These are phyloP conservation scores for Bisporella sp. DNA, from an alignment of 2,329 filamentous ascomycete species.

Conservation along the genomic window DNA sequence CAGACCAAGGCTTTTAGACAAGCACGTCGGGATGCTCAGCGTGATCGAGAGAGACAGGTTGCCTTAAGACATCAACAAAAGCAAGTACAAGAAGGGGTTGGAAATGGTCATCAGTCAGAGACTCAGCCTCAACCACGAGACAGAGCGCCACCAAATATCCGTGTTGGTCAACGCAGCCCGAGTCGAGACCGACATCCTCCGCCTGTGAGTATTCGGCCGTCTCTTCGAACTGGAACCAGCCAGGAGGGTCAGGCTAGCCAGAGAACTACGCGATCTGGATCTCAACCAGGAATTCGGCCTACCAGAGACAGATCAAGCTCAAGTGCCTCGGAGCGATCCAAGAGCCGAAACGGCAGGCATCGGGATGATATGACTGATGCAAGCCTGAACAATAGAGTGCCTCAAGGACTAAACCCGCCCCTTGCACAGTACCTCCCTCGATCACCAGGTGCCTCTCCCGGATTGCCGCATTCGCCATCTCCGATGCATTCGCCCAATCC, in stretches of 20 bases:
- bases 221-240: constrained; percentile 13
- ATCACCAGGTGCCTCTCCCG: constrained; percentile 15
- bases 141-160: constrained; percentile 14
- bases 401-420: constrained; percentile 20
- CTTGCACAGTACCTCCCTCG: constrained; percentile 14
- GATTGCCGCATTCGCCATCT: constrained; percentile 15
- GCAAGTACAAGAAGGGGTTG: constrained; percentile 7
- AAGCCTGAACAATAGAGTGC: constrained; percentile 12
- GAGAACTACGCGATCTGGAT: constrained; percentile 17
- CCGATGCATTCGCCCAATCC: constrained; percentile 13
- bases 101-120: constrained; percentile 9
- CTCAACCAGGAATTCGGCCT: constrained; percentile 18
- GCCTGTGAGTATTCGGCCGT: constrained; percentile 12
- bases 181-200: constrained; percentile 22
- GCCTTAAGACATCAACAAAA: constrained; percentile 19
- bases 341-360: constrained; percentile 24
- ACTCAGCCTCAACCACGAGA: constrained; percentile 10
- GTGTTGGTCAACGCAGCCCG: constrained; percentile 15
- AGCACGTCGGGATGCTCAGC: constrained; percentile 25
- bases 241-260: constrained; percentile 15
- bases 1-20: constrained; percentile 24
- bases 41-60: constrained; percentile 23
- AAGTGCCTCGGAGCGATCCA: constrained; percentile 23
- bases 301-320: constrained; percentile 26
- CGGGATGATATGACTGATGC: constrained; percentile 25